Conservation (phyloP, 305 asterid genomes). For the Fraxinus platypoda region DNA sequence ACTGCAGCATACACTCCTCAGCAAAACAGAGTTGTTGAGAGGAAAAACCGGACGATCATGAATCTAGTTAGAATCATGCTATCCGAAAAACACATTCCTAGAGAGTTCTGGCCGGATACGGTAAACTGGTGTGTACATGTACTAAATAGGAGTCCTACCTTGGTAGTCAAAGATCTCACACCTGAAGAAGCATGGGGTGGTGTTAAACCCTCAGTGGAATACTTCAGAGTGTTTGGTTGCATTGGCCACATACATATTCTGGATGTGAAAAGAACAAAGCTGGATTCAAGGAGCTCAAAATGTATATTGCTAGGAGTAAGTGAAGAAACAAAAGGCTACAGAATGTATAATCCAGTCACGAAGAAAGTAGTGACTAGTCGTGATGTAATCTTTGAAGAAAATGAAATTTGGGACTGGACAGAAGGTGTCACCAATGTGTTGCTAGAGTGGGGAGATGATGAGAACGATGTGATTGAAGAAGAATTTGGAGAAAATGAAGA, state of each 20-base stretch:
- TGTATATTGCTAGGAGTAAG: neutral
- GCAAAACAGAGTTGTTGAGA: neutral
- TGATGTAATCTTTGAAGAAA: neutral
- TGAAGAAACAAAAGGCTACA: neutral
- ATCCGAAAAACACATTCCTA: neutral
- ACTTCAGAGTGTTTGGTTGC: neutral
- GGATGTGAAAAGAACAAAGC: neutral
- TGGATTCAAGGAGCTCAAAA: neutral
- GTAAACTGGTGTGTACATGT: neutral
- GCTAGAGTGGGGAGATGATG: neutral
- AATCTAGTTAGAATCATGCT: neutral
- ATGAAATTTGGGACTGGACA: neutral
- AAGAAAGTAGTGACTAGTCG: neutral
- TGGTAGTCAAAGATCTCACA: neutral
- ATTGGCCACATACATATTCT: neutral
- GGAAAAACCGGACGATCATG: neutral
- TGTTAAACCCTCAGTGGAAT: neutral
- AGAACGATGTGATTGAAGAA: neutral
- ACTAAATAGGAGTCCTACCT: neutral
- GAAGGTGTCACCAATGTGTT: neutral
- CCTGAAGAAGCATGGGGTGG: neutral
- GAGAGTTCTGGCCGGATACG: neutral
- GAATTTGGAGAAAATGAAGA: neutral
- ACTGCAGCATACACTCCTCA: neutral
- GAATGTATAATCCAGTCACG: neutral